A percentile compares a stretch with the other conserved stretches of the same genome.
These are phyloP conservation scores for Sanghuangporus weigelae DNA, from an alignment of 1,284 basidiomycete genomes.

Conservation along the genomic window DNA sequence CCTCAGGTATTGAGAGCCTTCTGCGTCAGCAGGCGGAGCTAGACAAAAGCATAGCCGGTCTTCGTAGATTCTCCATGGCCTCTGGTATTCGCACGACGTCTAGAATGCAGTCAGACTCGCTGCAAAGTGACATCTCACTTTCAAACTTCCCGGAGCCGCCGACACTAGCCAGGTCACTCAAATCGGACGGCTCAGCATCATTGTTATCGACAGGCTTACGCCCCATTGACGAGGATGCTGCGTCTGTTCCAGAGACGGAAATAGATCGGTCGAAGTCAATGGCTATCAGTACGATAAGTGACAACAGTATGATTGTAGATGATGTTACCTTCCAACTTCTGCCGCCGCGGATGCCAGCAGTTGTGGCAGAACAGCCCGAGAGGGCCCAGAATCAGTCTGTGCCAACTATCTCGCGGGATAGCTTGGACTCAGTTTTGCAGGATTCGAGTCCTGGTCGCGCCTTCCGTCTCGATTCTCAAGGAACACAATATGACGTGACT, in stretches of 20 bases:
- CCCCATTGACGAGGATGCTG: neutral
- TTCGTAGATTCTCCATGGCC: conserved; percentile 41
- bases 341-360: conserved; percentile 27
- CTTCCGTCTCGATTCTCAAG: conserved; percentile 36
- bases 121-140: conserved; percentile 59
- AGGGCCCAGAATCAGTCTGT: conserved; percentile 25
- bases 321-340: conserved; percentile 22
- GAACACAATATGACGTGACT: conserved; percentile 64
- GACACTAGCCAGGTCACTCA: conserved; percentile 14
- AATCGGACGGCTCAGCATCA: conserved; percentile 3
- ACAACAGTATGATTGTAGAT: conserved; percentile 18
- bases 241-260: neutral
- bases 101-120: conserved; percentile 30
- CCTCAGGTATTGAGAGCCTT: conserved; percentile 41
- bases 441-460: conserved; percentile 22
- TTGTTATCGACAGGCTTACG: neutral
- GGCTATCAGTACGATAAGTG: conserved; percentile 10
- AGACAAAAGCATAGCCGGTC: conserved; percentile 56
- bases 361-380: conserved; percentile 11
- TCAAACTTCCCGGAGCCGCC: conserved; percentile 69
- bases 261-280: neutral
- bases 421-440: conserved; percentile 25
- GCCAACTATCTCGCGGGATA: conserved; percentile 30
- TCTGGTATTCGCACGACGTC: conserved; percentile 18
- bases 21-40: conserved; percentile 58